Evolutionary conservation across 148 eudicot genomes (phyloP).

Genomic region (Heliosperma pusillum): DNA sequence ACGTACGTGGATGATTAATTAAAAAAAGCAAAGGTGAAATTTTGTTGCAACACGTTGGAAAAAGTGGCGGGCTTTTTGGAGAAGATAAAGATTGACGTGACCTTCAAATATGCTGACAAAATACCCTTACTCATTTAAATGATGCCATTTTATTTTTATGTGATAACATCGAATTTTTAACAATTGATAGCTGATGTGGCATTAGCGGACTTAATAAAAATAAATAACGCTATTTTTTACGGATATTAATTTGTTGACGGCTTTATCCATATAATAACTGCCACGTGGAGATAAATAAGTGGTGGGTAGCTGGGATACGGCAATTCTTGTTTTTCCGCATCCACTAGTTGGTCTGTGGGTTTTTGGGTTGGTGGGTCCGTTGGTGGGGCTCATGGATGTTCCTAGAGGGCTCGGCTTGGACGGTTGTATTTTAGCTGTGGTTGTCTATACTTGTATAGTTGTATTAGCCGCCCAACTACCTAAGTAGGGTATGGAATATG

Average conservation of each 20-base stretch:
- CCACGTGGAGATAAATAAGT: constrained; percentile 16
- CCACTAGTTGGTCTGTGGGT: constrained; percentile 8
- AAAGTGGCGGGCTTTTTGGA: constrained; percentile 2
- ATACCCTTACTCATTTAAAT: neutral
- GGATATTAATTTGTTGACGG: neutral
- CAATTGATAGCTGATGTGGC: constrained; percentile 8
- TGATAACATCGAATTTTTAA: neutral
- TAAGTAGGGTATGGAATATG: neutral
- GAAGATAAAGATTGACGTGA: constrained; percentile 10
- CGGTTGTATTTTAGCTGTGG: neutral
- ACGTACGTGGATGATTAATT: neutral
- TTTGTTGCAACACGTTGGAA: constrained; percentile 21
- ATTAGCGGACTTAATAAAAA: neutral
- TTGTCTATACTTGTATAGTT: too few species aligned
- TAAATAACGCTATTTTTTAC: constrained; percentile 1
- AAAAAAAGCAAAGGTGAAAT: neutral
- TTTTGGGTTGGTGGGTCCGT: neutral
- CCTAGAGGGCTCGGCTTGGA: neutral
- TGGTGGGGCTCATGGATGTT: neutral
- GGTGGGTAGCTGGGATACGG: neutral
- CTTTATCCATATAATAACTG: neutral
- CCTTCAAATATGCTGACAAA: neutral
- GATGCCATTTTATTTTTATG: neutral
- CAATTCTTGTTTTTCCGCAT: neutral
- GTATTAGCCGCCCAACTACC: neutral